A percentile compares a stretch with the other conserved stretches of the same genome.
These are phyloP conservation scores for Aphanomyces invadans DNA, from an alignment of 352 stramenopile species.

Conservation along the genomic window DNA sequence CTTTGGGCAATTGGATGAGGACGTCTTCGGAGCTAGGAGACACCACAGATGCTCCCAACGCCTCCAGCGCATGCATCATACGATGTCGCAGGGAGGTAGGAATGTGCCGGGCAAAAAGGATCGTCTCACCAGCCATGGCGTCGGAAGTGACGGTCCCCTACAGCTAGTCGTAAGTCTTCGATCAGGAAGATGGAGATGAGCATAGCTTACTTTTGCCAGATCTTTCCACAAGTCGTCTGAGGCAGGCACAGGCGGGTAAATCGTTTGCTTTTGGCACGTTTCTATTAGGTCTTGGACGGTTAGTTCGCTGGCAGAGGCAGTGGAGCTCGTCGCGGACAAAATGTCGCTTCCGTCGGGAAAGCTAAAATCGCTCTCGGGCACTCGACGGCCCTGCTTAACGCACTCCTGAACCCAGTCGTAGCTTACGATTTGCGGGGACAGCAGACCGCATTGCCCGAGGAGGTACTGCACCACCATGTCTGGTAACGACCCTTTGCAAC, in stretches of 20 bases:
- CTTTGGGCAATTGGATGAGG: constrained; percentile 42
- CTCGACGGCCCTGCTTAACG: constrained; percentile 40
- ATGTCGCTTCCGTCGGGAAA: too few relatives aligned
- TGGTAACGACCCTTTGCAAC: background rate
- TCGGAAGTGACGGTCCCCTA: constrained; percentile 1
- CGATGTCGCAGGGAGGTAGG: constrained; percentile 48
- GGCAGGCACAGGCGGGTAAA: background rate
- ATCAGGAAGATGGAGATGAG: too few relatives aligned
- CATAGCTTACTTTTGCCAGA: constrained; percentile 27
- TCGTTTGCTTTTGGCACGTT: constrained; percentile 10
- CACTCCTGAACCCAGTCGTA: constrained; percentile 82
- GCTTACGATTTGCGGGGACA: constrained; percentile 52
- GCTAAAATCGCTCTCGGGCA: constrained; percentile 48
- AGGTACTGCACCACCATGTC: constrained; percentile 13
- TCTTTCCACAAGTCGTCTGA: constrained; percentile 21
- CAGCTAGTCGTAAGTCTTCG: background rate
- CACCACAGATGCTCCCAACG: constrained; percentile 72
- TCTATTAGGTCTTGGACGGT: constrained; percentile 1
- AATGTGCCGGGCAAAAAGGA: constrained; percentile 72
- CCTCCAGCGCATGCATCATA: constrained; percentile 59
- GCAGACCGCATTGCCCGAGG: constrained; percentile 10
- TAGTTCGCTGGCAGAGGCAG: too few relatives aligned
- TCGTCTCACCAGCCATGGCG: constrained; percentile 44
- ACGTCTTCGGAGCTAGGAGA: constrained; percentile 59
- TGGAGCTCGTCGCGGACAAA: too few relatives aligned